Conservation (phyloP, 2,329 filamentous ascomycete genomes). For the Apiospora pterosperma region DNA sequence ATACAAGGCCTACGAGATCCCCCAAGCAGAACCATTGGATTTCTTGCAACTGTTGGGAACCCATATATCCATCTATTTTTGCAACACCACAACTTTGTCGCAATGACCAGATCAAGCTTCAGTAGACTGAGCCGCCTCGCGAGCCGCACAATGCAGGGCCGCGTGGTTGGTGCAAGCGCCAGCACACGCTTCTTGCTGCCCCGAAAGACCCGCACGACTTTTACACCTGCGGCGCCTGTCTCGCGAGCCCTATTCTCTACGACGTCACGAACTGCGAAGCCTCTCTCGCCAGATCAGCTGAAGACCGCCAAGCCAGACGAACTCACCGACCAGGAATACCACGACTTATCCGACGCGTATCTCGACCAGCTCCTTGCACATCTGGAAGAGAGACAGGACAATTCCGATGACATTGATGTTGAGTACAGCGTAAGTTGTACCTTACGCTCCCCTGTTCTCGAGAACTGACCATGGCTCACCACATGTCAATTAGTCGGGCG, state of each 20-base stretch:
- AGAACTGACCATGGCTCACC: not conserved
- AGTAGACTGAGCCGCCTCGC: conserved; percentile 35
- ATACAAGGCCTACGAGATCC: not conserved
- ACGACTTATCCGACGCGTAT: conserved; percentile 73
- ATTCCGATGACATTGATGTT: conserved; percentile 73
- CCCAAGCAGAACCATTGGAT: not conserved
- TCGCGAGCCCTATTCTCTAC: conserved; percentile 22
- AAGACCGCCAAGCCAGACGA: conserved; percentile 47
- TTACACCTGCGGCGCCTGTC: not conserved
- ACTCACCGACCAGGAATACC: conserved; percentile 69
- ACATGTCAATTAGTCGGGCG: conserved; percentile 62
- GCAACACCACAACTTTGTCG: conserved; percentile 7
- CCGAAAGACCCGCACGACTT: not conserved
- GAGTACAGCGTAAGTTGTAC: conserved; percentile 75
- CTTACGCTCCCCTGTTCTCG: not conserved
- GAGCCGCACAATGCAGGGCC: conserved; percentile 25
- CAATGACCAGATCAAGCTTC: conserved; percentile 31
- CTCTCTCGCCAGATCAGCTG: conserved; percentile 32
- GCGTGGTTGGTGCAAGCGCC: not conserved
- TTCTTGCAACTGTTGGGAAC: no score
- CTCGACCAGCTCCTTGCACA: conserved; percentile 54
- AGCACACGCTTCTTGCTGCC: not conserved
- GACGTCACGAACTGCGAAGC: conserved; percentile 35
- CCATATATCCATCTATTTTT: not conserved
- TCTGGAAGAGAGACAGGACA: conserved; percentile 74